phyloP scores from a whole-genome alignment of 768 basidiomycete species.

The Suillus weaverae region DNA sequence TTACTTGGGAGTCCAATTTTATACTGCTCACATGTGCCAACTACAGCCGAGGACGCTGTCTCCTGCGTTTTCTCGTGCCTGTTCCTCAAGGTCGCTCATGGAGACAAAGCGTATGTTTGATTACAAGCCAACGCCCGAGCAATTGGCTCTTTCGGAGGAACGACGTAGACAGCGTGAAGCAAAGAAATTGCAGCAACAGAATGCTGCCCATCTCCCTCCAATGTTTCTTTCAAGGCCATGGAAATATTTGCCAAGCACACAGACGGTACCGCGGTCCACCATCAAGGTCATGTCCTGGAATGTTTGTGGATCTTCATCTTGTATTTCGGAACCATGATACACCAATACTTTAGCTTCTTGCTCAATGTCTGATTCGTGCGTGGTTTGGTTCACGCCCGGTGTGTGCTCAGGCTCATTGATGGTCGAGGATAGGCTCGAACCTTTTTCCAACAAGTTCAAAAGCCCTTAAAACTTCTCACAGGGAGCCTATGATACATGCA shows the following conservation, averaged over 20 bases:
- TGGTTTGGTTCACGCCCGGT: constrained; percentile 19
- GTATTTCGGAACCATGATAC: constrained; percentile 8
- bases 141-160: constrained; percentile 53
- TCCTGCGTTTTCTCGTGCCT: neutral
- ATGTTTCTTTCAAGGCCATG: constrained; percentile 33
- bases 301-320: constrained; percentile 45
- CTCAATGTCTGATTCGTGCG: constrained; percentile 79
- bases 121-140: constrained; percentile 49
- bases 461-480: constrained; percentile 72
- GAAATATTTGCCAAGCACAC: constrained; percentile 27
- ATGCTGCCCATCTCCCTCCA: constrained; percentile 11
- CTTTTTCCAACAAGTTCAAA: constrained; percentile 79
- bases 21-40: neutral
- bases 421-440: constrained; percentile 56
- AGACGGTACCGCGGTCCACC: constrained; percentile 5
- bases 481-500: constrained; percentile 72
- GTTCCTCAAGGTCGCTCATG: neutral
- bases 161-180: constrained; percentile 44
- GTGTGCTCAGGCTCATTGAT: neutral
- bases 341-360: constrained; percentile 54
- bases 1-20: neutral
- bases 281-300: constrained; percentile 81
- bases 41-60: neutral
- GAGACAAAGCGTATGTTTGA: neutral
- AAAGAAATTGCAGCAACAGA: constrained; percentile 37